Conservation (phyloP, 164 flowering plant genomes). For the Dillenia turbinata region DNA sequence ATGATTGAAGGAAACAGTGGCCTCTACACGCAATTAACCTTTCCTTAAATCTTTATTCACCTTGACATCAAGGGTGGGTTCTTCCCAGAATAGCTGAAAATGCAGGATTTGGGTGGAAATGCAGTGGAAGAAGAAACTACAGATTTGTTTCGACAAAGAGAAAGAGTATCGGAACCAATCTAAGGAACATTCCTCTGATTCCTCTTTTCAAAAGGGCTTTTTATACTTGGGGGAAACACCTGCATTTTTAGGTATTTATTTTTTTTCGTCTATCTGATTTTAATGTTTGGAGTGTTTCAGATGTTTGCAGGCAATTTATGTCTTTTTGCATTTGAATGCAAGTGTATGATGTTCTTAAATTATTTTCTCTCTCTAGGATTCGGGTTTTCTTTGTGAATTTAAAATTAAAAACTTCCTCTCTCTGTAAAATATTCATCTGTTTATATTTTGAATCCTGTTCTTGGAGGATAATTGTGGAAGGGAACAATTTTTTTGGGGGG, state of each 20-base stretch:
- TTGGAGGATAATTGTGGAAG: not conserved
- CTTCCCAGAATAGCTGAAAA: conserved; percentile 23
- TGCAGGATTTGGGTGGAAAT: conserved; percentile 20
- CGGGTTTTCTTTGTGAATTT: too few species aligned
- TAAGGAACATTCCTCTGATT: conserved; percentile 17
- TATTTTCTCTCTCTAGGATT: too few species aligned
- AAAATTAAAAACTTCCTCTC: too few species aligned
- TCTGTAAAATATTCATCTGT: not conserved
- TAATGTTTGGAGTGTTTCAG: not conserved
- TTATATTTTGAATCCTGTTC: not conserved
- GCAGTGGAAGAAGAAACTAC: conserved; percentile 16
- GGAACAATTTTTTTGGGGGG: too few species aligned
- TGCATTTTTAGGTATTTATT: conserved; percentile 17
- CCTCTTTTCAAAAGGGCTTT: conserved; percentile 21
- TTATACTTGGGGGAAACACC: conserved; percentile 11
- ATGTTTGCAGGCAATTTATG: not conserved
- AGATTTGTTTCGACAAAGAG: conserved; percentile 11
- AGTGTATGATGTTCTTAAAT: not conserved
- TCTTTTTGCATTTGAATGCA: not conserved
- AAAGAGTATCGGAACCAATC: conserved; percentile 7
- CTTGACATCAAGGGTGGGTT: too few species aligned
- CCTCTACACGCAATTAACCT: too few species aligned
- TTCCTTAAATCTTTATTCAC: too few species aligned
- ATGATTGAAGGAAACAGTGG: too few species aligned
- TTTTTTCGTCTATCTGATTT: not conserved